Conservation (phyloP, 176 grass and related monocot species). For the Phoenix dactylifera region DNA sequence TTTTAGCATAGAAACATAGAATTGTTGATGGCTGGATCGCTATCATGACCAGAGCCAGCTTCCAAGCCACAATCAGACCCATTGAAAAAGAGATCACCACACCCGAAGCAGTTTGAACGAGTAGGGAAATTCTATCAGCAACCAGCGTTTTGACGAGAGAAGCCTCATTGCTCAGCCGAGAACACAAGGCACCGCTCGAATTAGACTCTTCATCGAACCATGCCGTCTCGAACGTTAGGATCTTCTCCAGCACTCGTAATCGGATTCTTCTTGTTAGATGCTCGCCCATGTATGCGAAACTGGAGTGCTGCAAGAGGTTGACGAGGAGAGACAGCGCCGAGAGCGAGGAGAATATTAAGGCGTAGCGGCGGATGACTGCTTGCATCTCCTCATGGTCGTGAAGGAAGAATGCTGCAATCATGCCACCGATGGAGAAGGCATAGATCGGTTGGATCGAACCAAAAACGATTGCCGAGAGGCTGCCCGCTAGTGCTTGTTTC, state of each 20-base stretch:
- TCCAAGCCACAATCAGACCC: constrained; percentile 89
- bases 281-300: constrained; percentile 91
- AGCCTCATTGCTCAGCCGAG: constrained; percentile 70
- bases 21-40: constrained; percentile 87
- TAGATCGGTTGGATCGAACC: constrained; percentile 91
- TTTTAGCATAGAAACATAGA: constrained; percentile 87
- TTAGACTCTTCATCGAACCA: constrained; percentile 96
- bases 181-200: constrained; percentile 79
- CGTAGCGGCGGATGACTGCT: constrained; percentile 57
- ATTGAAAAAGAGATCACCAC: constrained; percentile 74
- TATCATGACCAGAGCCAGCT: constrained; percentile 98
- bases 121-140: constrained; percentile 83
- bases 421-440: constrained; percentile 79
- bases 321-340: constrained; percentile 66
- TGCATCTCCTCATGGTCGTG: constrained; percentile 71
- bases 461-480: constrained; percentile 64
- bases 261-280: constrained; percentile 82
- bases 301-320: constrained; percentile 87
- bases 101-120: constrained; percentile 86
- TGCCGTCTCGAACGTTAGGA: constrained; percentile 85
- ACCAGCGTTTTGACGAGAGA: constrained; percentile 94
- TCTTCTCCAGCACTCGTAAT: constrained; percentile 74
- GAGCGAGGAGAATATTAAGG: constrained; percentile 79
- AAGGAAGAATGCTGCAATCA: constrained; percentile 92
- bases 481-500: constrained; percentile 79